Base-by-base conservation (phyloP, 2,329 filamentous ascomycete genomes). In the Mycosphaerella sp. region DNA sequence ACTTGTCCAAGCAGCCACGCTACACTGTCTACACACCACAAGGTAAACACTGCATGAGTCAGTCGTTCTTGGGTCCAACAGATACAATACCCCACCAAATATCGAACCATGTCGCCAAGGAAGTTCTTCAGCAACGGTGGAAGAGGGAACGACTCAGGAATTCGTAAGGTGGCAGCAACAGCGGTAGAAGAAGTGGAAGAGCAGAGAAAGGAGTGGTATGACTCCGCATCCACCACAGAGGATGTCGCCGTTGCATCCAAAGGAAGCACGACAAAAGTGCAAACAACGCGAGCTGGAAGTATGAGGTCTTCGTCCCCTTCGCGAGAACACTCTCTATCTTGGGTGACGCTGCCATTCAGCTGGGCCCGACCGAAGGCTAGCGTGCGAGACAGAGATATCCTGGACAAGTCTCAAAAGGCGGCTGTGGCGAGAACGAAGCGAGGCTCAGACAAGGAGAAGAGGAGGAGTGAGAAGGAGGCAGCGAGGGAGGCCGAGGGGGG, bases 381-480 rank as follows among this genome's bases (percentile, higher is more conserved):
- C 6, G 32, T 31, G 14, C 12, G 9, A 7, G 48, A 51, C 9
- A 6, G 41, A 1, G 42, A 51, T 2, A 51, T 51, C 11, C 38
- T 51, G 11, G 48, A 45, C 3, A 26, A 17, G 42, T 51, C 48
- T 26, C 48, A 51, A 21, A 29, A 51, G 23, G 32, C 17, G 12
- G 48, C 48, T 5, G 6, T 21, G 2, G 48, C 39, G 11, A 45
- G 48, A 29, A n/a, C 42, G 8, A 14, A 21, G 31, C 41, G 29
- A 14, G 48, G 38, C 34, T 8, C 10, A 4, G 32, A 36, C n/a
- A 40, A 45, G 34, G 32, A 31, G 29, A 51, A 44, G 41, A 51
- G 44, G 40, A 31, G 42, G 14, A 34, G 23, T 3, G 48, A 51
- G 29, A 50, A 50, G 48, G 40, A 50, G 48, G 31, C 42, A 7